Evolutionary conservation across 768 basidiomycete genomes (phyloP), one percentile per base, ranked within the genome.

Genomic region (Fomitopsis pulvina): DNA sequence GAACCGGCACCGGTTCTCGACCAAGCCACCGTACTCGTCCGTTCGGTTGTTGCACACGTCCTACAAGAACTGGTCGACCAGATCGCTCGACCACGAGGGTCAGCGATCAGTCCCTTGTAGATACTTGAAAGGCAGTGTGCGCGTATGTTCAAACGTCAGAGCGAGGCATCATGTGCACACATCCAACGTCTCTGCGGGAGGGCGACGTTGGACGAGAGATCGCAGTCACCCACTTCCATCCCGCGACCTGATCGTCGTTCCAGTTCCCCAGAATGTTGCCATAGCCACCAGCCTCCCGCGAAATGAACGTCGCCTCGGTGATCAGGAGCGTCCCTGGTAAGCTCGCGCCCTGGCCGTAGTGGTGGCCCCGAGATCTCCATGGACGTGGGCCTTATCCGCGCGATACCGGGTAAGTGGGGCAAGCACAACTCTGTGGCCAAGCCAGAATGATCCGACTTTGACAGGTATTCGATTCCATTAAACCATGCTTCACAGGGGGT

Each of bases 221-320:
- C 10, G n/a, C 10, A 1, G 81, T 70, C 29, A 75, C 75, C 56
- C 62, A 56, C 55, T 74, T 78, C 81, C 80, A 82, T 0, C 56
- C 71, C 8, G 58, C 51, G 26, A 73, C 73, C 54, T 91, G 87
- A 21, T 74, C 78, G 2, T 74, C 61, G n/a, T 61, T 78, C 71
- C 76, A 87, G 47, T 87, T 78, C 0, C 85, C 86, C 1, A 85
- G 86, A 0, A 76, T 72, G 48, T 78, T 63, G 1, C 50, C 44
- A 37, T 64, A 69, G 1, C 80, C 81, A 2, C 75, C 78, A 0
- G 80, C 79, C 12, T 71, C 56, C 1, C 63, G 60, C 0, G 75
- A 71, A 42, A 86, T 75, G 45, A 73, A 66, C 1, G 80, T 79
- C 0, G 71, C 81, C 62, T 86, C 82, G 1, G 78, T 63, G 48